A percentile compares a stretch with the other conserved stretches of the same genome.
Evolutionary conservation across 306 rosid species (phyloP).

Genomic region (Vigna radiata): DNA sequence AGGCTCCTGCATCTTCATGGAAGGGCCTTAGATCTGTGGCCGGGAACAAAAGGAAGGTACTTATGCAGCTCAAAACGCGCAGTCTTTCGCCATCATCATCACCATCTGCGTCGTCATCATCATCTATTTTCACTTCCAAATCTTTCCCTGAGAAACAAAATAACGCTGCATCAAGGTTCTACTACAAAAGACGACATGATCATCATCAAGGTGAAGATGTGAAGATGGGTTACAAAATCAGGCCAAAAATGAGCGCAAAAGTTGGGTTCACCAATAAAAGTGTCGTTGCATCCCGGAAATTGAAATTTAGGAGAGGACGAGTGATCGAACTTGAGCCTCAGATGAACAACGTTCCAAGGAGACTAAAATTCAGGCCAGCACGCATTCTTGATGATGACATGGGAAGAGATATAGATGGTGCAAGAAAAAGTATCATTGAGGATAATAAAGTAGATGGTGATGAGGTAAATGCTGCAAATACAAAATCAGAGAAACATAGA

Average conservation of each 20-base stretch:
- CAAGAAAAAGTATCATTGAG: slow-evolving; percentile 34
- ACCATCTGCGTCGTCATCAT: slow-evolving; percentile 22
- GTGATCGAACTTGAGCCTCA: slow-evolving; percentile 68
- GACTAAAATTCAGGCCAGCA: slow-evolving; percentile 75
- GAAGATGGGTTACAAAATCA: slow-evolving; percentile 52
- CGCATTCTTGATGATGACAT: slow-evolving; percentile 50
- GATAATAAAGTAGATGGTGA: slow-evolving; percentile 49
- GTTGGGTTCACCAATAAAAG: slow-evolving; percentile 49
- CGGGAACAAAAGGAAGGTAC: slow-evolving; percentile 50
- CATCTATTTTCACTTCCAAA: slow-evolving; percentile 36
- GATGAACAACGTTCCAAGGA: slow-evolving; percentile 54
- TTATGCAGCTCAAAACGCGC: slow-evolving; percentile 8
- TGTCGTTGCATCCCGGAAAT: slow-evolving; percentile 47
- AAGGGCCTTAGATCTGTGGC: slow-evolving; percentile 51
- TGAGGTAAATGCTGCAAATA: slow-evolving; percentile 46
- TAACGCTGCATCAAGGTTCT: slow-evolving; percentile 40
- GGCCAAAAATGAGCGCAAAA: slow-evolving; percentile 47
- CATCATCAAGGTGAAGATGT: slow-evolving; percentile 39
- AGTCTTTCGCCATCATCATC: slow-evolving; percentile 39
- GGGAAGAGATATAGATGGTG: slow-evolving; percentile 41
- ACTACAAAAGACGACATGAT: slow-evolving; percentile 25
- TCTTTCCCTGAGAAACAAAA: slow-evolving; percentile 46
- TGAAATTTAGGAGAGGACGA: slow-evolving; percentile 72
- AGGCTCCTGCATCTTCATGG: slow-evolving; percentile 46
- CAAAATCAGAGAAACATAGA: slow-evolving; percentile 47